Conservation (phyloP, 2,329 filamentous ascomycete genomes). For the Xylaria sp. region DNA sequence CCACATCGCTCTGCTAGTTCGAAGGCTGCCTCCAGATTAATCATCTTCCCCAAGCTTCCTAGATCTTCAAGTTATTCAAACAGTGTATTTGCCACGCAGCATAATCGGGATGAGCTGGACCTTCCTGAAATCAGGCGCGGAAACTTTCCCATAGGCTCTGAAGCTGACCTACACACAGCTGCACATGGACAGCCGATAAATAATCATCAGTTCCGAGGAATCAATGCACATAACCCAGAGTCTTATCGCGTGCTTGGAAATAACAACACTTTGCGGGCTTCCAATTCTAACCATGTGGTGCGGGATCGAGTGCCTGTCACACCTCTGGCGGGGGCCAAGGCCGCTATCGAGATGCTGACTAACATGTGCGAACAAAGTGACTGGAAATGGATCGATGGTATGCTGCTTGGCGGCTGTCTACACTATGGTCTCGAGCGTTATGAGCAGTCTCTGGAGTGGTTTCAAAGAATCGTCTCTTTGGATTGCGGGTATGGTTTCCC, state of each 20-base stretch:
- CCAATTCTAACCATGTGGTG: constrained; percentile 25
- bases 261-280: constrained; percentile 33
- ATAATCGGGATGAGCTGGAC: constrained; percentile 21
- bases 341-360: constrained; percentile 73
- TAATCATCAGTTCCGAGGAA: constrained; percentile 26
- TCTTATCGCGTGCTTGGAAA: constrained; percentile 36
- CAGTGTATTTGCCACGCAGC: constrained; percentile 28
- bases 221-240: constrained; percentile 26
- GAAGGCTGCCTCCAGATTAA: constrained; percentile 52
- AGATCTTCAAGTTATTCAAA: constrained; percentile 38
- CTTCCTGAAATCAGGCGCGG: constrained; percentile 25
- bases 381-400: constrained; percentile 92
- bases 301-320: constrained; percentile 42
- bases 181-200: constrained; percentile 26
- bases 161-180: constrained; percentile 19
- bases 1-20: constrained; percentile 47
- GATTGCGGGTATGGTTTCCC: constrained; percentile 57
- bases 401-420: constrained; percentile 88
- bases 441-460: constrained; percentile 76
- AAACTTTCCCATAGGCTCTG: constrained; percentile 20
- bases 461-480: constrained; percentile 65
- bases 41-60: constrained; percentile 61
- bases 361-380: constrained; percentile 77
- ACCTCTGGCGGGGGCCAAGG: constrained; percentile 62
- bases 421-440: constrained; percentile 90